phyloP scores from a whole-genome alignment of 129 eudicot genomes.

The Rutidosis leptorrhynchoides region DNA sequence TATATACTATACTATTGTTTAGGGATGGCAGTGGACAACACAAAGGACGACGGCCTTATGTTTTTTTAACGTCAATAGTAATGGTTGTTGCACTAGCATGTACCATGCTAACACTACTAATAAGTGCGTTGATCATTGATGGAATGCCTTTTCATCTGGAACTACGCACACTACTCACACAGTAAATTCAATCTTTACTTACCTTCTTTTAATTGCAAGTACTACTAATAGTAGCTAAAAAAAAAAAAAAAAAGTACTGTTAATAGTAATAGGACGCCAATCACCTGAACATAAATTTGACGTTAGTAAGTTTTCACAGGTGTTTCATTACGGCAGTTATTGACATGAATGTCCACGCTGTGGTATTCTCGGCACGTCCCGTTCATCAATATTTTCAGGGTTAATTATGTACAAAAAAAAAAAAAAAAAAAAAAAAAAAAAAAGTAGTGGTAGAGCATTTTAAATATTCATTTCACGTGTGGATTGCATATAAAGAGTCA shows the following conservation, averaged over 20 bases:
- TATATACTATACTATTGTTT: neutral
- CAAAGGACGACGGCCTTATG: slow-evolving; percentile 33
- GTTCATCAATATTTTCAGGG: neutral
- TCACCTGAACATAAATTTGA: neutral
- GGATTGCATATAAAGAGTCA: slow-evolving; percentile 11
- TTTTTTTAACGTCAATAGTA: slow-evolving; percentile 43
- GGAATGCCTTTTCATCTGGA: slow-evolving; percentile 46
- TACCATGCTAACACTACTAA: slow-evolving; percentile 48
- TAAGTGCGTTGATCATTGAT: slow-evolving; percentile 43
- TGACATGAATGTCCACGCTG: neutral
- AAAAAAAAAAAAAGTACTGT: too few relatives aligned
- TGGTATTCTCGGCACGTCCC: slow-evolving; percentile 8
- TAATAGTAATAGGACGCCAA: too few relatives aligned
- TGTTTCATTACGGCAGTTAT: slow-evolving; percentile 1
- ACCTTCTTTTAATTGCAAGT: too few relatives aligned
- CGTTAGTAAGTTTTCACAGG: neutral
- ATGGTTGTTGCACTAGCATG: slow-evolving; percentile 51
- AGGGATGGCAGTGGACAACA: slow-evolving; percentile 43
- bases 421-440: too few relatives aligned
- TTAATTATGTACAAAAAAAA: too few relatives aligned
- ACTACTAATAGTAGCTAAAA: too few relatives aligned
- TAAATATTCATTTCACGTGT: neutral
- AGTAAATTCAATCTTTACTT: slow-evolving; percentile 23
- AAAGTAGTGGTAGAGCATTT: too few relatives aligned
- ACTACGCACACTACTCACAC: slow-evolving; percentile 35